These are phyloP conservation scores for Solanum virginianum DNA, from an alignment of 257 asterid species.

Conservation along the genomic window DNA sequence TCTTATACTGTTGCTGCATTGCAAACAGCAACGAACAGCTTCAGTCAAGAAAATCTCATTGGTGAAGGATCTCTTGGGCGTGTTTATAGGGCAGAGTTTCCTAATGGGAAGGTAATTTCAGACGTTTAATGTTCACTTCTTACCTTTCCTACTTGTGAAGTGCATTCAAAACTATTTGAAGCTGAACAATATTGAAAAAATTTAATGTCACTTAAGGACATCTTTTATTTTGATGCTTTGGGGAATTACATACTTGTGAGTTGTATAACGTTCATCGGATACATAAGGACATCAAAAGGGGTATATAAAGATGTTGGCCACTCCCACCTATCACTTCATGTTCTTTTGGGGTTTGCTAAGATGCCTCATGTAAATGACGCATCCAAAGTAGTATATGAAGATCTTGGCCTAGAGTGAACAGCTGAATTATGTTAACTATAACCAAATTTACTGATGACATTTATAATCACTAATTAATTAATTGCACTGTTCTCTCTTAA, in stretches of 20 bases:
- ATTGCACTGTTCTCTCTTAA: too few relatives aligned
- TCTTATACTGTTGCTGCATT: conserved; percentile 78
- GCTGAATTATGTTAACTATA: too few relatives aligned
- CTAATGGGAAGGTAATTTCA: conserved; percentile 70
- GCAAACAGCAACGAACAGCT: conserved; percentile 90
- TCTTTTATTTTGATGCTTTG: not conserved
- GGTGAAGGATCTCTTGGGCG: conserved; percentile 99
- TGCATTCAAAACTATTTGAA: not conserved
- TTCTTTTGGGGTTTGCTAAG: not conserved
- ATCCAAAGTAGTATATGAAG: not conserved
- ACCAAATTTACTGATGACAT: too few relatives aligned
- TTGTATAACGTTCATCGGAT: not conserved
- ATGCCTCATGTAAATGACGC: not conserved
- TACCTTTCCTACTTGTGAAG: not conserved
- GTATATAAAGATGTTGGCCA: not conserved
- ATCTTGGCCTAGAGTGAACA: not conserved
- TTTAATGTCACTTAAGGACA: not conserved
- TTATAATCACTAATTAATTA: too few relatives aligned
- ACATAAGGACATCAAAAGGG: not conserved
- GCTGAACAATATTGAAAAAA: not conserved
- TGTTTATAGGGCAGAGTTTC: conserved; percentile 82
- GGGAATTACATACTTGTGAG: not conserved
- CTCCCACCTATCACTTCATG: not conserved
- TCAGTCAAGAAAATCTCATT: conserved; percentile 80
- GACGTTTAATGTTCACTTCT: not conserved